These are phyloP conservation scores for Cardiospermum halicacabum DNA, from an alignment of 345 rosid species.

Conservation along the genomic window DNA sequence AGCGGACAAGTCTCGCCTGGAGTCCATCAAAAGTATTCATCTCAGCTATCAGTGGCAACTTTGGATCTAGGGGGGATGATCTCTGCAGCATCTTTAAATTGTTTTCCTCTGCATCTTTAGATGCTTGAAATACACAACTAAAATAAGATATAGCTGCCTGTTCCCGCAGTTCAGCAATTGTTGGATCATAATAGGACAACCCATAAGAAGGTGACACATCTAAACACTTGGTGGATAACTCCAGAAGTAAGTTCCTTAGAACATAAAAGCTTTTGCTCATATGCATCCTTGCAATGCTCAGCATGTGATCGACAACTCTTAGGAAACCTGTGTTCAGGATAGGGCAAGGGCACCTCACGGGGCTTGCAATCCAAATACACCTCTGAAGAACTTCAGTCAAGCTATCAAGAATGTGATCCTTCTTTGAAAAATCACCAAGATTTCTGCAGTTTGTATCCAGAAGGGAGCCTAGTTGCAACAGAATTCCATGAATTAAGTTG, in stretches of 20 bases:
- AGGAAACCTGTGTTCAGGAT: conserved; percentile 69
- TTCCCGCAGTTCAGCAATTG: conserved; percentile 71
- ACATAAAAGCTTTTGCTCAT: conserved; percentile 31
- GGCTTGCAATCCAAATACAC: conserved; percentile 75
- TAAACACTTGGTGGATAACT: conserved; percentile 59
- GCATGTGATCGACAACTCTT: conserved; percentile 75
- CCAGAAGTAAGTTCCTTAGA: conserved; percentile 53
- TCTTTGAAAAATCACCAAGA: conserved; percentile 67
- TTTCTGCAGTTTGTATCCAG: conserved; percentile 76
- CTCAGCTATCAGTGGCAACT: conserved; percentile 25
- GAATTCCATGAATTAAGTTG: conserved; percentile 77
- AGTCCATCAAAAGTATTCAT: conserved; percentile 34
- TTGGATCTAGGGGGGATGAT: conserved; percentile 19
- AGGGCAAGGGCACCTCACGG: conserved; percentile 72
- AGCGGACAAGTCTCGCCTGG: conserved; percentile 48
- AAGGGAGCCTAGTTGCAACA: conserved; percentile 77
- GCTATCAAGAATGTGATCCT: conserved; percentile 68
- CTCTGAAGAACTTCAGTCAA: conserved; percentile 46
- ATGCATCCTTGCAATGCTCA: conserved; percentile 49
- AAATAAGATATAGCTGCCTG: conserved; percentile 79
- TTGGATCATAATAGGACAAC: conserved; percentile 70
- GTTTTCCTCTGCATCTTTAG: conserved; percentile 44
- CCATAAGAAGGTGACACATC: conserved; percentile 52
- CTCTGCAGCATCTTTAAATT: conserved; percentile 33
- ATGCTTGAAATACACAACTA: conserved; percentile 60